These are phyloP conservation scores for Calonectria naviculata DNA, from an alignment of 2,329 filamentous ascomycete genomes.

Conservation along the genomic window DNA sequence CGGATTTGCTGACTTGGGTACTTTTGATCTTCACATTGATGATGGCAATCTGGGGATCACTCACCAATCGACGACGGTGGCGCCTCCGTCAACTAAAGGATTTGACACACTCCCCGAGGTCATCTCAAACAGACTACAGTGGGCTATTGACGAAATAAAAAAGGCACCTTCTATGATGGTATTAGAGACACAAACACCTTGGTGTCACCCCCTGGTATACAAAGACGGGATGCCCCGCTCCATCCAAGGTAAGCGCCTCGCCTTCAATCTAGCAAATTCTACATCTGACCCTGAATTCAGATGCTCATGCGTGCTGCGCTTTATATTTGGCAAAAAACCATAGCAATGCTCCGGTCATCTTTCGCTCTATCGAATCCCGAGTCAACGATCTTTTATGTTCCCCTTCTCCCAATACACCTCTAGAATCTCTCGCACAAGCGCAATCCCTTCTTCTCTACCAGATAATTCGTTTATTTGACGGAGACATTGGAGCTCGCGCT, in stretches of 20 bases:
- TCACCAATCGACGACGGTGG: slow-evolving; percentile 33
- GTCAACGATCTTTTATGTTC: slow-evolving; percentile 54
- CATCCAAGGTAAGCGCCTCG: slow-evolving; percentile 56
- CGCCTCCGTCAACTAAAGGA: slow-evolving; percentile 34
- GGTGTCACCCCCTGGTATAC: slow-evolving; percentile 65
- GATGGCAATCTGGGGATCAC: slow-evolving; percentile 33
- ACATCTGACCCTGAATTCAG: slow-evolving; percentile 43
- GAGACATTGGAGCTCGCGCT: slow-evolving; percentile 55
- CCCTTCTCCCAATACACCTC: slow-evolving; percentile 41
- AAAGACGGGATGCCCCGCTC: slow-evolving; percentile 60
- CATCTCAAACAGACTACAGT: slow-evolving; percentile 49
- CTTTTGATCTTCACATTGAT: slow-evolving; percentile 26
- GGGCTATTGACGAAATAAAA: slow-evolving; percentile 63
- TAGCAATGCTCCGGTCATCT: slow-evolving; percentile 59
- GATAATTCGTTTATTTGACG: slow-evolving; percentile 62
- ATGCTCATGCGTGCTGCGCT: slow-evolving; percentile 64
- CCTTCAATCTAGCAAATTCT: background rate
- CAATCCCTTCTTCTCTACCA: slow-evolving; percentile 63
- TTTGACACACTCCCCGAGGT: slow-evolving; percentile 38
- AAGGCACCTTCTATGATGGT: slow-evolving; percentile 62
- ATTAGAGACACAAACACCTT: slow-evolving; percentile 59
- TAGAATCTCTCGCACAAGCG: slow-evolving; percentile 52
- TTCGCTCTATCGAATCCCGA: slow-evolving; percentile 58
- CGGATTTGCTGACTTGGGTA: slow-evolving; percentile 16
- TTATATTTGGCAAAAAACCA: slow-evolving; percentile 62